Percentiles rank a stretch among this genome's conserved stretches.
Conservation (phyloP, 345 rosid genomes). For the Alliaria petiolata region DNA sequence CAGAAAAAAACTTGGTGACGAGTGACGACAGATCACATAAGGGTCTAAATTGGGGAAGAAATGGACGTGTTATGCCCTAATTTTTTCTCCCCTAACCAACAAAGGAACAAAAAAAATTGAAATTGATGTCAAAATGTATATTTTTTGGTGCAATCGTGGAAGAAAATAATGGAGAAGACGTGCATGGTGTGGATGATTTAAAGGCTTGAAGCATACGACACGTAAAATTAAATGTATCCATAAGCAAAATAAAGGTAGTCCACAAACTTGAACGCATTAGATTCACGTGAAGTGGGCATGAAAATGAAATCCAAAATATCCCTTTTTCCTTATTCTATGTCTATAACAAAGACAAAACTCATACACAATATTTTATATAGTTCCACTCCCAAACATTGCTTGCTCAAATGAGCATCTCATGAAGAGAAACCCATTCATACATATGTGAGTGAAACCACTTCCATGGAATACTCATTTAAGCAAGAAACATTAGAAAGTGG, state of each 20-base stretch:
- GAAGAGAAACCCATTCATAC: not conserved
- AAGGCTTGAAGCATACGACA: conserved; percentile 31
- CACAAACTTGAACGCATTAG: conserved; percentile 33
- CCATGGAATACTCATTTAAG: conserved; percentile 40
- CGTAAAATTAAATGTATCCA: conserved; percentile 18
- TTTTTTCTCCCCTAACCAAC: not conserved
- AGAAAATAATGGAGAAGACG: conserved; percentile 3
- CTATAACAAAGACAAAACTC: not conserved
- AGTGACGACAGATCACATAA: conserved; percentile 27
- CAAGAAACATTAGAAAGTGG: conserved; percentile 32
- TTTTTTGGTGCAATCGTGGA: not conserved
- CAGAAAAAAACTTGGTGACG: not conserved
- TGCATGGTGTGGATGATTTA: conserved; percentile 27
- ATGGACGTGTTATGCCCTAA: conserved; percentile 14
- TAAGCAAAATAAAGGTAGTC: not conserved
- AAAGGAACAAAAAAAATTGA: not conserved
- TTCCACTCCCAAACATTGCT: conserved; percentile 35
- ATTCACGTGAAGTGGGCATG: conserved; percentile 27
- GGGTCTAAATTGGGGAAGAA: conserved; percentile 15
- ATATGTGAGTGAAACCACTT: conserved; percentile 3
- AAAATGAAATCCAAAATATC: conserved; percentile 2
- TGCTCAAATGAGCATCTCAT: conserved; percentile 39
- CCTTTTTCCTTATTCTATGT: not conserved
- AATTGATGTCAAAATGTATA: not conserved
- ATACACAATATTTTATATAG: not conserved